Evolutionary conservation across 2,329 filamentous ascomycete genomes (phyloP).

Genomic region (Lasiodiplodia gonubiensis): DNA sequence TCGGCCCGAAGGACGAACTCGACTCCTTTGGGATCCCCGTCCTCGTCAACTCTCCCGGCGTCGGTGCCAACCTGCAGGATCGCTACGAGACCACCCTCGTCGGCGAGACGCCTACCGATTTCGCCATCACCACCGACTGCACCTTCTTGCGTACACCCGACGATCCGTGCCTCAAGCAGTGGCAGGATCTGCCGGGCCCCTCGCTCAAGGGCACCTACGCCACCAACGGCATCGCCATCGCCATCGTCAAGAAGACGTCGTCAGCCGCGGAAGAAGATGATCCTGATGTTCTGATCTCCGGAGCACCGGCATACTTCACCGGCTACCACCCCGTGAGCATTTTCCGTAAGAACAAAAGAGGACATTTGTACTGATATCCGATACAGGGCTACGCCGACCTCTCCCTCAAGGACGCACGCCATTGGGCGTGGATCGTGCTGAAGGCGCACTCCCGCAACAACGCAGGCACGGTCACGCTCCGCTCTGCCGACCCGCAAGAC

Average conservation of each 20-base stretch:
- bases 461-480: conserved; percentile 66
- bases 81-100: conserved; percentile 57
- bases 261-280: conserved; percentile 54
- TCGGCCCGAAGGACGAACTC: conserved; percentile 63
- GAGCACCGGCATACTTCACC: conserved; percentile 60
- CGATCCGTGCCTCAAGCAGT: conserved; percentile 47
- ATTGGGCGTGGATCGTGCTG: conserved; percentile 60
- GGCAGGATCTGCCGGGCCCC: conserved; percentile 29
- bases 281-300: conserved; percentile 53
- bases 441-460: conserved; percentile 68
- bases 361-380: not conserved
- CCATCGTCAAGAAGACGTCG: conserved; percentile 47
- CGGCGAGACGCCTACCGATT: conserved; percentile 31
- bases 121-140: conserved; percentile 34
- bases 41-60: conserved; percentile 64
- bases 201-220: conserved; percentile 51
- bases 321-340: conserved; percentile 57
- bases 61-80: conserved; percentile 69
- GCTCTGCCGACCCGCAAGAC: conserved; percentile 67
- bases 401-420: conserved; percentile 50
- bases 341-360: not conserved
- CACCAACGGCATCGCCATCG: conserved; percentile 60
- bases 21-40: conserved; percentile 58
- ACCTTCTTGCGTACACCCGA: conserved; percentile 39
- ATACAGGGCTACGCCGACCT: conserved; percentile 53